Conservation (phyloP, 257 asterid genomes). For the Ocimum tenuiflorum region DNA sequence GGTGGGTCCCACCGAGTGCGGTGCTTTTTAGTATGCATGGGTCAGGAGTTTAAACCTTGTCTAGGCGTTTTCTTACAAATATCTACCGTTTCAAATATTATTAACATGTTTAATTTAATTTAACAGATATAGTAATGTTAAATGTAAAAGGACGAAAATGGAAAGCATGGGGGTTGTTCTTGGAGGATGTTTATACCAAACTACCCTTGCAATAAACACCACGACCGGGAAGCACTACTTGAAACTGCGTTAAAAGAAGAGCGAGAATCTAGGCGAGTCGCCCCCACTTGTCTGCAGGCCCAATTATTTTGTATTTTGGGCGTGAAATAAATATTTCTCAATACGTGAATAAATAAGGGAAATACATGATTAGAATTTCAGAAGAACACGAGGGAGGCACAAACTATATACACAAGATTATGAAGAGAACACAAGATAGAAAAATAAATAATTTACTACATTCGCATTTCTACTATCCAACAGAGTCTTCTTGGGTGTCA, state of each 20-base stretch:
- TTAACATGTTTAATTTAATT: neutral
- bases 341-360: no score
- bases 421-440: slow-evolving; percentile 3
- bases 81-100: neutral
- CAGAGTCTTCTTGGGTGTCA: slow-evolving; percentile 57
- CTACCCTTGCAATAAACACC: no score
- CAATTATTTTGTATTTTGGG: no score
- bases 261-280: slow-evolving; percentile 30
- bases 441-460: neutral
- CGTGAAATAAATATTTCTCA: no score
- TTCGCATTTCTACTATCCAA: slow-evolving; percentile 20
- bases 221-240: neutral
- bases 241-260: slow-evolving; percentile 32
- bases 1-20: slow-evolving; percentile 28
- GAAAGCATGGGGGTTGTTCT: slow-evolving; percentile 10
- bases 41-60: slow-evolving; percentile 12
- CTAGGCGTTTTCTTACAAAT: no score
- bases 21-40: slow-evolving; percentile 17
- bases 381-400: neutral
- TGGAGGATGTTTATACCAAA: no score
- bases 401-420: neutral
- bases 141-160: no score
- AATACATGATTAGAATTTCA: neutral
- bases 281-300: no score
- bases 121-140: no score